Percentiles rank a stretch among this genome's conserved stretches.
These are phyloP conservation scores for Cytospora mali DNA, from an alignment of 2,329 filamentous ascomycete species.

Conservation along the genomic window DNA sequence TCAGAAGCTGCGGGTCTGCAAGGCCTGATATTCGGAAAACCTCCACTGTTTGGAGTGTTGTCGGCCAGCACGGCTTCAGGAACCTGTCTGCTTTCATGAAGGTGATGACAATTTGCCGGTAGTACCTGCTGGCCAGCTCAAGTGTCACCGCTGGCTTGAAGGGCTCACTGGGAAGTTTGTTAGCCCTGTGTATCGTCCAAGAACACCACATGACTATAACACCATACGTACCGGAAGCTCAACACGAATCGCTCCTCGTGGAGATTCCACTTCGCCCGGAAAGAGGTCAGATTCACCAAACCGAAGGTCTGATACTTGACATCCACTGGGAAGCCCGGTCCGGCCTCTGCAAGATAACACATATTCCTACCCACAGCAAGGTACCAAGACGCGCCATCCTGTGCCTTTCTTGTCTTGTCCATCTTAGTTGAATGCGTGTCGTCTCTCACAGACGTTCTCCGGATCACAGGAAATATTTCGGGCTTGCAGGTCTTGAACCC, in stretches of 20 bases:
- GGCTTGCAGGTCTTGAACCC: conserved; percentile 38
- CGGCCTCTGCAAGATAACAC: conserved; percentile 55
- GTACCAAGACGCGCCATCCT: conserved; percentile 56
- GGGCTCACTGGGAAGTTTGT: conserved; percentile 33
- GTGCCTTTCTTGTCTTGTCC: conserved; percentile 48
- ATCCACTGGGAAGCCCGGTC: conserved; percentile 49
- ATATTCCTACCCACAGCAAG: conserved; percentile 57
- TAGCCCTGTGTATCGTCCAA: neutral
- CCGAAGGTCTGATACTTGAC: conserved; percentile 55
- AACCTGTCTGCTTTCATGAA: conserved; percentile 58
- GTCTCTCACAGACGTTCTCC: conserved; percentile 45
- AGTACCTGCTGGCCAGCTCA: conserved; percentile 57
- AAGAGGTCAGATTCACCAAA: conserved; percentile 53
- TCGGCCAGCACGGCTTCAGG: conserved; percentile 61
- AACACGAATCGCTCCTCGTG: conserved; percentile 61
- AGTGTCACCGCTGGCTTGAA: conserved; percentile 36
- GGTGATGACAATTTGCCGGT: conserved; percentile 56
- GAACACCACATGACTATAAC: neutral
- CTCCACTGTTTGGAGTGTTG: conserved; percentile 54
- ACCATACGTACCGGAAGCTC: conserved; percentile 48
- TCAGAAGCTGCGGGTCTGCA: conserved; percentile 55
- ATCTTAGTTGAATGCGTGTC: conserved; percentile 43
- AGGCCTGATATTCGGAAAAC: conserved; percentile 58
- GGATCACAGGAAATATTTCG: conserved; percentile 57
- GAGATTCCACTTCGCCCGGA: conserved; percentile 52